These are phyloP conservation scores for Exophiala viscosa DNA, from an alignment of 2,329 filamentous ascomycete species.

Conservation along the genomic window DNA sequence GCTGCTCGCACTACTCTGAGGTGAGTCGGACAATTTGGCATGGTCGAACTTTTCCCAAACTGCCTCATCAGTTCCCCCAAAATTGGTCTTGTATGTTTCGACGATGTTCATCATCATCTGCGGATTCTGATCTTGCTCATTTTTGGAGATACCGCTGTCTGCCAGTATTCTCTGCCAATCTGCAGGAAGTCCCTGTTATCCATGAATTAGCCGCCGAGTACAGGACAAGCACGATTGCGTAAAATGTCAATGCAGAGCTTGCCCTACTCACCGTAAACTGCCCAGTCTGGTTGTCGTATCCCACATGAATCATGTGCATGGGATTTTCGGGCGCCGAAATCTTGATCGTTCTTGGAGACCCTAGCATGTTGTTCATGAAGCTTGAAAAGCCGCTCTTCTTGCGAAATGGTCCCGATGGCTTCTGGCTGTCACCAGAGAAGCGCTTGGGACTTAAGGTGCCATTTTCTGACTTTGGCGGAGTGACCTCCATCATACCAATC, in stretches of 20 bases:
- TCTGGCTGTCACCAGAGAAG: slow-evolving; percentile 49
- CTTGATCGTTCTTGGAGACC: slow-evolving; percentile 81
- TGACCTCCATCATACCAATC: slow-evolving; percentile 52
- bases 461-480: slow-evolving; percentile 42
- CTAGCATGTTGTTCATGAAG: slow-evolving; percentile 78
- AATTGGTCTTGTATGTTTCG: slow-evolving; percentile 94
- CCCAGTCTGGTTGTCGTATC: slow-evolving; percentile 92
- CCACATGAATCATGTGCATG: slow-evolving; percentile 95
- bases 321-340: slow-evolving; percentile 98
- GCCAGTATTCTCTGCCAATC: slow-evolving; percentile 97
- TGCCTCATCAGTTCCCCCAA: slow-evolving; percentile 72
- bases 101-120: slow-evolving; percentile 95
- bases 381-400: slow-evolving; percentile 88
- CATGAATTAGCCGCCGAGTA: neutral
- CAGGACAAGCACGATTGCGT: neutral
- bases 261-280: slow-evolving; percentile 77
- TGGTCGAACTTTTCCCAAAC: slow-evolving; percentile 96
- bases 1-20: slow-evolving; percentile 27
- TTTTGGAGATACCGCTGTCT: slow-evolving; percentile 92
- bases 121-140: slow-evolving; percentile 91
- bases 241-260: too few species aligned
- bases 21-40: slow-evolving; percentile 54
- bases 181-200: slow-evolving; percentile 75
- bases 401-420: slow-evolving; percentile 44
- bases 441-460: slow-evolving; percentile 61